phyloP scores from a whole-genome alignment of 2,329 filamentous ascomycete genomes.

The Rhynchosporium graminicola region DNA sequence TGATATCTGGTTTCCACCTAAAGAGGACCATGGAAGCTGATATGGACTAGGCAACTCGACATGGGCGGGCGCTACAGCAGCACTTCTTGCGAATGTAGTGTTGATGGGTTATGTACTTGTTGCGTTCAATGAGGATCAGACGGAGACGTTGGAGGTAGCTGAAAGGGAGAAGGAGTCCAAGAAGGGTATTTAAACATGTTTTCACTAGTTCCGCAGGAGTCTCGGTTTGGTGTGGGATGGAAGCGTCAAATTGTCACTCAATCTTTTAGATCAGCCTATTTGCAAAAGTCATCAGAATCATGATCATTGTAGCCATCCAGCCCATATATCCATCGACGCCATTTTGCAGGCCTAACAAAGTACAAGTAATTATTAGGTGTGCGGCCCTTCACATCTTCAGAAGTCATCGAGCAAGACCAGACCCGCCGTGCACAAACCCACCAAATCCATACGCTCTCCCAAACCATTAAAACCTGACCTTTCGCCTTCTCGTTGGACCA shows the following conservation, averaged over 20 bases:
- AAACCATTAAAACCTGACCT: slow-evolving; percentile 23
- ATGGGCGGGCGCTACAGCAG: slow-evolving; percentile 80
- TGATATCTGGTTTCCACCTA: slow-evolving; percentile 28
- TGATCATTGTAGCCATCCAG: slow-evolving; percentile 14
- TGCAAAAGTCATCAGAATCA: slow-evolving; percentile 12
- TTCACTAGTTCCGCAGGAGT: not conserved
- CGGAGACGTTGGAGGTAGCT: slow-evolving; percentile 43
- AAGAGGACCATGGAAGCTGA: slow-evolving; percentile 10
- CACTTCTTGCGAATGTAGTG: slow-evolving; percentile 88
- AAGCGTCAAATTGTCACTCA: slow-evolving; percentile 2
- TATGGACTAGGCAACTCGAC: slow-evolving; percentile 74
- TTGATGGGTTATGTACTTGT: slow-evolving; percentile 88
- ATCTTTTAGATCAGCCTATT: slow-evolving; percentile 13
- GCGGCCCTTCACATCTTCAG: not conserved
- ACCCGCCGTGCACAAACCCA: slow-evolving; percentile 28
- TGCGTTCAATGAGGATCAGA: slow-evolving; percentile 82
- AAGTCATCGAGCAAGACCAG: slow-evolving; percentile 17
- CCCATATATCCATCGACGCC: slow-evolving; percentile 14
- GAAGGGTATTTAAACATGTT: slow-evolving; percentile 23
- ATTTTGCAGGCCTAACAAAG: slow-evolving; percentile 5
- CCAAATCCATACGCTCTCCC: slow-evolving; percentile 22
- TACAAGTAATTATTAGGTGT: slow-evolving; percentile 5
- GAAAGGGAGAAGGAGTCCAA: slow-evolving; percentile 47
- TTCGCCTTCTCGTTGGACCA: slow-evolving; percentile 23
- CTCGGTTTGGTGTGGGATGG: not conserved